Percentiles rank a stretch among this genome's conserved stretches.
Evolutionary conservation across 2,329 filamentous ascomycete species (phyloP).

Genomic region (Neofusicoccum ribis): DNA sequence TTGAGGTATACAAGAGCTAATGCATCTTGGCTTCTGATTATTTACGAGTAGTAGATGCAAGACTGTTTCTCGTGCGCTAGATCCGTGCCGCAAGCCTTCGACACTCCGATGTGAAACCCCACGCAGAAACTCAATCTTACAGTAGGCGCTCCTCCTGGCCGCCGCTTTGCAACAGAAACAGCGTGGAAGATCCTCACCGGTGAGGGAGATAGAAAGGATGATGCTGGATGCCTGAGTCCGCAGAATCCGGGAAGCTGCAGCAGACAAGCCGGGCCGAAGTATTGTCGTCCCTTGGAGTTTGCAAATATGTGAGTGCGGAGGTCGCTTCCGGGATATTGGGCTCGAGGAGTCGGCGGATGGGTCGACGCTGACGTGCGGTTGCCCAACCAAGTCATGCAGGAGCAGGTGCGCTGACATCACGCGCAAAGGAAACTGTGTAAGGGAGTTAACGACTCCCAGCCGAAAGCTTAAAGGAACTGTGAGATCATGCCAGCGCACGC

Average conservation of each 20-base stretch:
- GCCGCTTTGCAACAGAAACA: not conserved
- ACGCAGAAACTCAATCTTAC: not conserved
- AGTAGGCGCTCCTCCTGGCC: not conserved
- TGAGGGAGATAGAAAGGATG: not conserved
- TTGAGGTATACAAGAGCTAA: not conserved
- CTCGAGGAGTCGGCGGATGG: not conserved
- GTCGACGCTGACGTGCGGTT: constrained; percentile 6
- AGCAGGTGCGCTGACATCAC: constrained; percentile 11
- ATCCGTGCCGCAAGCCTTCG: not conserved
- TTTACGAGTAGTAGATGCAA: not conserved
- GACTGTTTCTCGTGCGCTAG: not conserved
- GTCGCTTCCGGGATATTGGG: not conserved
- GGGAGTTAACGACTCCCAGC: not conserved
- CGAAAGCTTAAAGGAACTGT: constrained; percentile 1
- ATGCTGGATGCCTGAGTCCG: not conserved
- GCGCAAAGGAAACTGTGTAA: constrained; percentile 4
- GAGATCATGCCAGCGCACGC: constrained; percentile 17
- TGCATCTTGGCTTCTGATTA: not conserved
- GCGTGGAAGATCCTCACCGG: not conserved
- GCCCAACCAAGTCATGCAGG: constrained; percentile 14
- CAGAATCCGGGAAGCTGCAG: not conserved
- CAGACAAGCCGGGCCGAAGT: not conserved
- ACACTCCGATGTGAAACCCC: not conserved
- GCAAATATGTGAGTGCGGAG: not conserved
- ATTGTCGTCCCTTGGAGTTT: not conserved